These are phyloP conservation scores for Zelonia costaricensis DNA, from an alignment of 208 protist genomes.

Conservation along the genomic window DNA sequence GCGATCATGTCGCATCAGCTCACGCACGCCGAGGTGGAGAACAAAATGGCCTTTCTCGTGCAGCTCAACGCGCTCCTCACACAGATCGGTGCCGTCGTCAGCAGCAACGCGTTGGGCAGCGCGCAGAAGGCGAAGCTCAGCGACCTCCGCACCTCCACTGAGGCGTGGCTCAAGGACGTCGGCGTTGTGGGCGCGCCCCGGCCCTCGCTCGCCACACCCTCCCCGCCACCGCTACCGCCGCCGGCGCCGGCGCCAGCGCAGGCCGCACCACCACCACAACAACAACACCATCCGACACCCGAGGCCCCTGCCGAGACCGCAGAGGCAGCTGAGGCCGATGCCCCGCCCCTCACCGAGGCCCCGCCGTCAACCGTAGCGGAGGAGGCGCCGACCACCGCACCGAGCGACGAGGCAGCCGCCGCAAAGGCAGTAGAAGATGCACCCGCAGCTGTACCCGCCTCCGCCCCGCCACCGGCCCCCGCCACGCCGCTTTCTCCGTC, in stretches of 20 bases:
- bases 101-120: conserved; percentile 36
- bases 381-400: too few relatives aligned
- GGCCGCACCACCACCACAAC: neutral
- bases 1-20: conserved; percentile 28
- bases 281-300: neutral
- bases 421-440: neutral
- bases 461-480: neutral
- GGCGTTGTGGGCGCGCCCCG: conserved; percentile 28
- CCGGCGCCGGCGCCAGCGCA: neutral
- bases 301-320: neutral
- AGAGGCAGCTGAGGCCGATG: neutral
- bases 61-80: conserved; percentile 72
- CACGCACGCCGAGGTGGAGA: conserved; percentile 60
- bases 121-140: conserved; percentile 52
- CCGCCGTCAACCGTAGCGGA: neutral
- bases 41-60: conserved; percentile 75
- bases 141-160: conserved; percentile 42
- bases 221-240: conserved; percentile 1
- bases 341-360: neutral
- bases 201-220: conserved; percentile 28
- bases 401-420: too few relatives aligned
- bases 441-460: neutral
- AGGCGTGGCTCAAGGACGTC: conserved; percentile 62
- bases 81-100: conserved; percentile 52
- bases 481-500: neutral